Conservation (phyloP, 495 filamentous ascomycete genomes). For the Xylaria grammica region DNA sequence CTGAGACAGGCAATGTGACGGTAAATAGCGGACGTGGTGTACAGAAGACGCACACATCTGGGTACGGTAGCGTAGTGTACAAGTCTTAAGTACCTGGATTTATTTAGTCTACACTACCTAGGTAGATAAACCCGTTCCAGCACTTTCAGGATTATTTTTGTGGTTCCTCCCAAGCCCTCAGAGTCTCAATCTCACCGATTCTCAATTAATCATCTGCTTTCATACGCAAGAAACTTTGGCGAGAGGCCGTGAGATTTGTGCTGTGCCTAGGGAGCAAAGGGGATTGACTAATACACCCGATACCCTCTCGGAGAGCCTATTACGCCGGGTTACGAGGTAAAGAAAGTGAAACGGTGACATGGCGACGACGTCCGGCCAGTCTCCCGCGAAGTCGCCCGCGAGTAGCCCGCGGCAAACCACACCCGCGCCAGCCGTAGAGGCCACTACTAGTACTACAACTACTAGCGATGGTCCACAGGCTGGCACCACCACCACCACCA, state of each 20-base stretch:
- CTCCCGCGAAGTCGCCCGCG: conserved; percentile 17
- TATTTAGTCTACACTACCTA: neutral
- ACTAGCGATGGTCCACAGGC: conserved; percentile 10
- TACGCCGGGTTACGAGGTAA: neutral
- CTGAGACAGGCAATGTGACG: neutral
- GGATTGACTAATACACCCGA: neutral
- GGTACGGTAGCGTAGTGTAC: too few relatives aligned
- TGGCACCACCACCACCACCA: conserved; percentile 5
- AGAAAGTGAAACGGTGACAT: neutral
- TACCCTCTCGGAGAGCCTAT: neutral
- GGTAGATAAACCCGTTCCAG: neutral
- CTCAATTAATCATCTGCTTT: neutral
- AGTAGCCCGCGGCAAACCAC: conserved; percentile 9
- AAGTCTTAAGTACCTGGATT: too few relatives aligned
- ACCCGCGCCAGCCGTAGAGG: neutral
- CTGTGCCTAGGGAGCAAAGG: neutral
- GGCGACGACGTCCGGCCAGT: conserved; percentile 12
- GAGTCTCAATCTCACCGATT: neutral
- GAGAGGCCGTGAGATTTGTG: neutral
- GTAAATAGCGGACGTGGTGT: neutral
- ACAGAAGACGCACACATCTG: too few relatives aligned
- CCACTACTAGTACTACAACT: conserved; percentile 6
- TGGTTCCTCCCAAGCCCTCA: conserved; percentile 9
- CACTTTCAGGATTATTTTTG: neutral
- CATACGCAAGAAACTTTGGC: neutral